Percentiles rank a stretch among this genome's conserved stretches.
Evolutionary conservation across 2,329 filamentous ascomycete species (phyloP).

Genomic region (Huntiella bhutanensis): DNA sequence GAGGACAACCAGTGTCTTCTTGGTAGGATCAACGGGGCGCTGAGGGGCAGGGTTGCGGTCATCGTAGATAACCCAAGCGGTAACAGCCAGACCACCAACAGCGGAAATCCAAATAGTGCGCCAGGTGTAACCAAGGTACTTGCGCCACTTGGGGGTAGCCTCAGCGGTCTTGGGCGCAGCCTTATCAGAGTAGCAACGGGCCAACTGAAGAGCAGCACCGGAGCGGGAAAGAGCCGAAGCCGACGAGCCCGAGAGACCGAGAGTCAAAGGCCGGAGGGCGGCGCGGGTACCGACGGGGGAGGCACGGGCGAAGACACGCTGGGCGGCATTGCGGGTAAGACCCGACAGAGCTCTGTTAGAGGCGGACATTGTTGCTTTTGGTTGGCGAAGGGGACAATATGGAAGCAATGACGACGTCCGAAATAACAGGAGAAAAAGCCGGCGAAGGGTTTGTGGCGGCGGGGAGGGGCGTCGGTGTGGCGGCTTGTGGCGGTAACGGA

Average conservation of each 20-base stretch:
- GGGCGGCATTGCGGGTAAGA: slow-evolving; percentile 12
- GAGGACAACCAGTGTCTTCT: slow-evolving; percentile 93
- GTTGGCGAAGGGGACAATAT: slow-evolving; percentile 2
- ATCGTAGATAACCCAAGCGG: slow-evolving; percentile 66
- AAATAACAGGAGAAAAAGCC: slow-evolving; percentile 1
- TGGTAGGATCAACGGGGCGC: slow-evolving; percentile 56
- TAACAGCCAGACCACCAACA: slow-evolving; percentile 48
- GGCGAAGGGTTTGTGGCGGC: slow-evolving; percentile 1
- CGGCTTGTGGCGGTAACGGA: not conserved
- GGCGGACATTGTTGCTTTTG: slow-evolving; percentile 13
- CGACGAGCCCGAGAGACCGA: slow-evolving; percentile 15
- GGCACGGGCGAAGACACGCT: slow-evolving; percentile 11
- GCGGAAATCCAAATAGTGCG: slow-evolving; percentile 60
- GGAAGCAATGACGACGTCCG: slow-evolving; percentile 1
- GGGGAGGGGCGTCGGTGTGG: slow-evolving; percentile 5
- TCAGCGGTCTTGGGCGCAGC: slow-evolving; percentile 26
- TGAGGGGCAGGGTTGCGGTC: slow-evolving; percentile 70
- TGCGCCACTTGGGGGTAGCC: slow-evolving; percentile 42
- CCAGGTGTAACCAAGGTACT: slow-evolving; percentile 62
- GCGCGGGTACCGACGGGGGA: slow-evolving; percentile 10
- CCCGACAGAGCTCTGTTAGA: slow-evolving; percentile 23
- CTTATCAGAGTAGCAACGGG: slow-evolving; percentile 28
- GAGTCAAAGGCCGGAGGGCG: slow-evolving; percentile 16
- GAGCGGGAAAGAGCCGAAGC: slow-evolving; percentile 13
- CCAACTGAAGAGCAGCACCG: slow-evolving; percentile 14